Percentiles rank a stretch among this genome's conserved stretches.
Evolutionary conservation across 768 basidiomycete species (phyloP).

Genomic region (Tricholoma furcatifolium): DNA sequence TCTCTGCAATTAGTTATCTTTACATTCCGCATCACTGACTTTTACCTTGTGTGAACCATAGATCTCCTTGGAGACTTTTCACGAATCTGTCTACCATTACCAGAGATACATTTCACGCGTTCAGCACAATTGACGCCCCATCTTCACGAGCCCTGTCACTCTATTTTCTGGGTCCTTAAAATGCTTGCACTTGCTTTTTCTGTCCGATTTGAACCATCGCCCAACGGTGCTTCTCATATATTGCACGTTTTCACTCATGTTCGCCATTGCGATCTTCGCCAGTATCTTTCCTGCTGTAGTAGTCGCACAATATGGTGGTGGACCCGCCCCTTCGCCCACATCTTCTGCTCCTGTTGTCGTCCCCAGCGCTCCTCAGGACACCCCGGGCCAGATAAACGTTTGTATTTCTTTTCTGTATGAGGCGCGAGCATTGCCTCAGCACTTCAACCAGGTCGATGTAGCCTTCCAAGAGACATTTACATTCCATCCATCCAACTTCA

Average conservation of each 20-base stretch:
- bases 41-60: conserved; percentile 9
- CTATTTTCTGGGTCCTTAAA: conserved; percentile 5
- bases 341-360: conserved; percentile 26
- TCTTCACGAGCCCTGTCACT: background rate
- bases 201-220: conserved; percentile 1
- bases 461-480: conserved; percentile 33
- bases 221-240: conserved; percentile 7
- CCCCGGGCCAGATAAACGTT: conserved; percentile 36
- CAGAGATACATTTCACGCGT: conserved; percentile 1
- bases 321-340: conserved; percentile 19
- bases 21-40: background rate
- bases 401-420: conserved; percentile 11
- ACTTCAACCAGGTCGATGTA: conserved; percentile 41
- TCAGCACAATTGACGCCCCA: background rate
- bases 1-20: background rate
- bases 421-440: conserved; percentile 1
- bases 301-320: conserved; percentile 37
- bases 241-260: conserved; percentile 24
- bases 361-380: conserved; percentile 40
- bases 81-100: background rate
- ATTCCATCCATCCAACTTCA: conserved; percentile 46
- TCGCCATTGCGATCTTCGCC: conserved; percentile 23
- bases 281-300: conserved; percentile 32
- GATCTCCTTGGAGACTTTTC: background rate
- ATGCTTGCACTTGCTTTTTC: background rate